Base-by-base conservation (phyloP, 225 moss, liverwort and hornwort species). In the Neckera pumila region DNA sequence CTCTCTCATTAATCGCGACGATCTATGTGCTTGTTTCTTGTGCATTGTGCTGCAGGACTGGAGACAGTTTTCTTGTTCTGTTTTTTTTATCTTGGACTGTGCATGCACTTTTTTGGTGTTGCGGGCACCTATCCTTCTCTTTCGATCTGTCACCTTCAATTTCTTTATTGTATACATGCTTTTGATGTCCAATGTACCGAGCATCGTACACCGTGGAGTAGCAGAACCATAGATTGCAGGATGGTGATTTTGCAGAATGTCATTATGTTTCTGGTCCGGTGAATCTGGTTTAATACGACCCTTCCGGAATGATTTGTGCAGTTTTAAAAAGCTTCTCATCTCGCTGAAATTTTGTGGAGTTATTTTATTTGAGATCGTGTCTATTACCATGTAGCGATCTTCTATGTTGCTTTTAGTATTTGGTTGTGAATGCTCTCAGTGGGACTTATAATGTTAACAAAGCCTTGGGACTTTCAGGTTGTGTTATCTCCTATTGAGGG, bases 401-500 rank as follows among this genome's bases (percentile, higher is more conserved):
- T 40, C 51, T 53, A 53, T 53, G 33, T 17, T 64, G 10, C 7
- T 64, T 34, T 38, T 12, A 79, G 49, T 73, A 38, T 56, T 62
- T 65, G 65, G 57, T 53, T 63, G 54, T 81, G 62, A 85, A 40
- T 67, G 47, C 47, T 71, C 75, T 76, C 31, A 40, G 56, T 76
- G 67, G 42, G 30, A 34, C 76, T 66, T 42, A 31, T 38, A 78
- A 59, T 85, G 43, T 62, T 89, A 87, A 93, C 86, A 74, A 70
- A 66, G 28, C 34, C 33, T 84, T 88, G 76, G 23, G 85, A 78
- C 47, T 87, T 90, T 85, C 91, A 96, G 98, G 94, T 99, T 84
- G 98, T 99, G 65, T 93, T 96, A 89, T 95, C 95, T 89, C 95
- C 98, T 43, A 94, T 99, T 77, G 95, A 94, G 90, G 98, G 98